Percentiles rank a stretch among this genome's conserved stretches.
These are phyloP conservation scores for Grigorovia transvaalensis DNA, from an alignment of 805 yeast species.

Conservation along the genomic window DNA sequence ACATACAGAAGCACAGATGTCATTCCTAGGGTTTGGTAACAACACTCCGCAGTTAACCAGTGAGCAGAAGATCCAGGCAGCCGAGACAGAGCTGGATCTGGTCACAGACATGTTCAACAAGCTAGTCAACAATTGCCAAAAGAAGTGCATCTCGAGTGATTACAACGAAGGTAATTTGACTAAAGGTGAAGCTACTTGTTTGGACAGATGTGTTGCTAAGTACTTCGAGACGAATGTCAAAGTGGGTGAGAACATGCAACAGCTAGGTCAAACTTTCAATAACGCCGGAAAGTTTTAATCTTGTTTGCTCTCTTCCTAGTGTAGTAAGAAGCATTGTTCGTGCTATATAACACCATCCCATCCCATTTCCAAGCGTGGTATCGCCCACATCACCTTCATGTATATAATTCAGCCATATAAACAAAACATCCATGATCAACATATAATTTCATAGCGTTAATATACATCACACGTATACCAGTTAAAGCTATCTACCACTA, in stretches of 20 bases:
- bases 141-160: constrained; percentile 61
- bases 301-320: not conserved
- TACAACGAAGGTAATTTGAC: constrained; percentile 66
- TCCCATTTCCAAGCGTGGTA: too few species aligned
- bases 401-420: not conserved
- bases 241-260: constrained; percentile 73
- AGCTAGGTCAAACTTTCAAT: constrained; percentile 36
- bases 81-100: constrained; percentile 94
- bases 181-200: constrained; percentile 75
- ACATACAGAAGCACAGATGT: constrained; percentile 33
- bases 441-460: too few species aligned
- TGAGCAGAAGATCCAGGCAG: constrained; percentile 74
- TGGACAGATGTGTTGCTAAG: constrained; percentile 93
- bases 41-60: constrained; percentile 62
- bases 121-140: constrained; percentile 79
- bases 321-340: too few species aligned
- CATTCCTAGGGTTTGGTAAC: constrained; percentile 67
- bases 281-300: constrained; percentile 25
- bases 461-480: too few species aligned
- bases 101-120: constrained; percentile 97
- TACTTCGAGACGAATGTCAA: constrained; percentile 90
- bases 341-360: too few species aligned
- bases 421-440: too few species aligned
- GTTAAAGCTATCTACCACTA: too few species aligned
- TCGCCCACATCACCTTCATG: not conserved